Percentiles rank a stretch among this genome's conserved stretches.
phyloP scores from a whole-genome alignment of 2,329 filamentous ascomycete genomes.

The Fusarium anthophilum region DNA sequence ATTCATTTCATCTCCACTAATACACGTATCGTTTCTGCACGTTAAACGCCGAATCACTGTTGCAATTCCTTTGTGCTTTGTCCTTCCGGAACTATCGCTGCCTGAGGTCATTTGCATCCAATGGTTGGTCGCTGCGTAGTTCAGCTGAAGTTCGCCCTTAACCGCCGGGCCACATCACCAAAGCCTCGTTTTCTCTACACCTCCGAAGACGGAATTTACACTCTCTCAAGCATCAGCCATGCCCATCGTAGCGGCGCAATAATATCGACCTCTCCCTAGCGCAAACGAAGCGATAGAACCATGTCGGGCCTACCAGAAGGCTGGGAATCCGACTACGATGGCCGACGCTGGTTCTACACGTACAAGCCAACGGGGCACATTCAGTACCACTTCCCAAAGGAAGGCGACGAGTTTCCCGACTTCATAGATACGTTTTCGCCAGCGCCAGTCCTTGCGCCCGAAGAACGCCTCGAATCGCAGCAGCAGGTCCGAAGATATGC shows the following conservation, averaged over 20 bases:
- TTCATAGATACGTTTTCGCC: conserved; percentile 54
- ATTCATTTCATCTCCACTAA: not conserved
- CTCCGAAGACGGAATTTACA: conserved; percentile 3
- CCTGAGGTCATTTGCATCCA: conserved; percentile 17
- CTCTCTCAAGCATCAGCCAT: conserved; percentile 9
- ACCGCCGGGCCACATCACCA: conserved; percentile 21
- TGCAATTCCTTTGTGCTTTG: conserved; percentile 15
- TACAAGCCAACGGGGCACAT: conserved; percentile 63
- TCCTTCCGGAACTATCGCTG: conserved; percentile 5
- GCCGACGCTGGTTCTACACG: conserved; percentile 65
- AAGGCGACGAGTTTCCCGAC: conserved; percentile 68
- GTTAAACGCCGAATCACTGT: not conserved
- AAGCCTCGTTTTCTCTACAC: conserved; percentile 9
- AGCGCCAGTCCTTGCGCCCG: conserved; percentile 56
- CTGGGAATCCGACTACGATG: conserved; percentile 69
- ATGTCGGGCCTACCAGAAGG: conserved; percentile 58
- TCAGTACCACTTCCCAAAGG: conserved; percentile 66
- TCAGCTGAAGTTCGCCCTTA: conserved; percentile 27
- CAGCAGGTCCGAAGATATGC: conserved; percentile 56
- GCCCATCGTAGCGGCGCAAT: conserved; percentile 22
- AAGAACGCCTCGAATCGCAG: conserved; percentile 63
- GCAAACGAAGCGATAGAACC: conserved; percentile 16
- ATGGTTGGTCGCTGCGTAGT: conserved; percentile 15
- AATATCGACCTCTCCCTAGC: conserved; percentile 10
- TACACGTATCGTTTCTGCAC: not conserved